These are phyloP conservation scores for Teunomyces aglyptinius DNA, from an alignment of 805 yeast species.

Conservation along the genomic window DNA sequence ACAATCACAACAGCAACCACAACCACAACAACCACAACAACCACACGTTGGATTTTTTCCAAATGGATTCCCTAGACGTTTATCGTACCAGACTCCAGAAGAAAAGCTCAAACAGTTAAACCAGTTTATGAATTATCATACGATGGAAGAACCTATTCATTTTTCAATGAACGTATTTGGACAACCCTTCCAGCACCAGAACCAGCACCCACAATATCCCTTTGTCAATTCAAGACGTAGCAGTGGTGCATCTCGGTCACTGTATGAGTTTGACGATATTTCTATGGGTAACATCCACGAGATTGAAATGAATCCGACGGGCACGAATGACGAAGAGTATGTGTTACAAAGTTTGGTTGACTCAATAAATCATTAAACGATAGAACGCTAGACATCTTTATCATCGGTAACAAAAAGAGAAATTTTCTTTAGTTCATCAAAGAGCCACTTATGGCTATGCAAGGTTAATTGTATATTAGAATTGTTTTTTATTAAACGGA, in stretches of 20 bases:
- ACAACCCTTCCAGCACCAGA: slow-evolving; percentile 3
- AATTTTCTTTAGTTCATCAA: neutral
- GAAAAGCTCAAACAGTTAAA: neutral
- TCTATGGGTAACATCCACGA: neutral
- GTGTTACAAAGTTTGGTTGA: slow-evolving; percentile 43
- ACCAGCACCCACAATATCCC: slow-evolving; percentile 1
- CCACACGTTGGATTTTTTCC: neutral
- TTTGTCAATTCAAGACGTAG: slow-evolving; percentile 1
- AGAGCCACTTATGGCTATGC: neutral
- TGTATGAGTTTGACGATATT: neutral
- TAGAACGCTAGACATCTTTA: neutral
- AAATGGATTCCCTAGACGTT: neutral
- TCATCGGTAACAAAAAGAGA: neutral
- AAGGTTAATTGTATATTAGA: neutral
- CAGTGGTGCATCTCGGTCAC: slow-evolving; percentile 3
- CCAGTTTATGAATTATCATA: neutral
- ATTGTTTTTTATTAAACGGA: neutral
- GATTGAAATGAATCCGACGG: slow-evolving; percentile 2
- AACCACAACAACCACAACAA: neutral
- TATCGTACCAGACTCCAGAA: neutral
- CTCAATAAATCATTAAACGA: slow-evolving; percentile 32
- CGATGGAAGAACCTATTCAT: slow-evolving; percentile 4
- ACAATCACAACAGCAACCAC: neutral
- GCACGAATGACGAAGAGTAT: slow-evolving; percentile 18
- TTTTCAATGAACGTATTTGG: slow-evolving; percentile 7